A percentile compares a stretch with the other conserved stretches of the same genome.
These are phyloP conservation scores for Insectozyma bohioensis DNA, from an alignment of 1,139 yeast genomes.

Conservation along the genomic window DNA sequence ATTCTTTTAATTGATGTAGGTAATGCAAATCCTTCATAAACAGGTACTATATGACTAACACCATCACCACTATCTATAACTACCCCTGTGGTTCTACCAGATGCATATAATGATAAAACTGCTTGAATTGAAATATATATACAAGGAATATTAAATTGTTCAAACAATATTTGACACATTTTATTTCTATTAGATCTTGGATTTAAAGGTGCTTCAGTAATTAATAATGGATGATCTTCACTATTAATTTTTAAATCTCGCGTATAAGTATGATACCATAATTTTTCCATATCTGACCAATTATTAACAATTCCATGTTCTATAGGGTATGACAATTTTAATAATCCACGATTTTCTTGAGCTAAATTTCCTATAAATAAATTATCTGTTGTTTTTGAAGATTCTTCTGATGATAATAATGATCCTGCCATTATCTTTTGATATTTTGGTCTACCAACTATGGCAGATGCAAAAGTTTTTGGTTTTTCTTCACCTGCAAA, in stretches of 20 bases:
- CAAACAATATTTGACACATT: slow-evolving; percentile 79
- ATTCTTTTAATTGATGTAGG: slow-evolving; percentile 72
- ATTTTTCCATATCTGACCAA: slow-evolving; percentile 83
- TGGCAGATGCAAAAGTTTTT: slow-evolving; percentile 46
- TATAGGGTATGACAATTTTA: slow-evolving; percentile 69
- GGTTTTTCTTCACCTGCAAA: slow-evolving; percentile 93
- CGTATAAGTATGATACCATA: slow-evolving; percentile 68
- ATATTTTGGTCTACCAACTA: slow-evolving; percentile 83
- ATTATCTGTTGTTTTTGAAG: slow-evolving; percentile 23
- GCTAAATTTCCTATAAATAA: slow-evolving; percentile 75
- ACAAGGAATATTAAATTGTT: slow-evolving; percentile 84
- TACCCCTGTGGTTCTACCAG: slow-evolving; percentile 89
- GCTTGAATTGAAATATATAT: slow-evolving; percentile 83
- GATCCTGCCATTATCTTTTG: slow-evolving; percentile 85
- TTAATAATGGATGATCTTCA: slow-evolving; percentile 59
- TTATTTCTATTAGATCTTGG: slow-evolving; percentile 69
- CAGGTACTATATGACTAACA: slow-evolving; percentile 84
- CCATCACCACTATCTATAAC: slow-evolving; percentile 93
- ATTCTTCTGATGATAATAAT: slow-evolving; percentile 33
- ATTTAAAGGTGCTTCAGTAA: slow-evolving; percentile 89
- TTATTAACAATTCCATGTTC: slow-evolving; percentile 78
- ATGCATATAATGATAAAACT: slow-evolving; percentile 79
- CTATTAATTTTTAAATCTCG: slow-evolving; percentile 54
- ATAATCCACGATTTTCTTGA: slow-evolving; percentile 71
- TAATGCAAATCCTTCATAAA: slow-evolving; percentile 82